A percentile compares a stretch with the other conserved stretches of the same genome.
phyloP scores from a whole-genome alignment of 2,329 filamentous ascomycete genomes.

The Colletotrichum eremochloae region DNA sequence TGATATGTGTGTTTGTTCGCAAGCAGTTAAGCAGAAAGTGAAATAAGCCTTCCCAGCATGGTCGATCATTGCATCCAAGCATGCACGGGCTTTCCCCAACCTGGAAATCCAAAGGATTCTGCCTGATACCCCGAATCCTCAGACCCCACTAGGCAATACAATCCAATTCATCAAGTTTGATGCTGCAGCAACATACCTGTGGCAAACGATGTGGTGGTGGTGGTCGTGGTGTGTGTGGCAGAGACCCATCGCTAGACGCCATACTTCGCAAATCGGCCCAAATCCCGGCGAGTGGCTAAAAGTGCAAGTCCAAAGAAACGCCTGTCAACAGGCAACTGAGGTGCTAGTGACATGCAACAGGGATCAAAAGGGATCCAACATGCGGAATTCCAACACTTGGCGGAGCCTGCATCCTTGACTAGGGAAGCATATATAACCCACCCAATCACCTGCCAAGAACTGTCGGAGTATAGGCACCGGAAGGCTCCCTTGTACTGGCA shows the following conservation, averaged over 20 bases:
- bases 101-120: not conserved
- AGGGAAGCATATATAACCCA: not conserved
- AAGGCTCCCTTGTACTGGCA: slow-evolving; percentile 13
- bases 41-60: not conserved
- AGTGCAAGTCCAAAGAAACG: too few relatives aligned
- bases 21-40: not conserved
- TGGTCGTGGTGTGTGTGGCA: not conserved
- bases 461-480: slow-evolving; percentile 3
- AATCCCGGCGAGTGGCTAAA: not conserved
- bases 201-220: not conserved
- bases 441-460: slow-evolving; percentile 2
- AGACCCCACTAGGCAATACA: too few relatives aligned
- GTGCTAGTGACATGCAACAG: not conserved
- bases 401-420: not conserved
- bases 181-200: not conserved
- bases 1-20: not conserved
- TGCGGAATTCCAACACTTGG: not conserved
- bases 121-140: not conserved
- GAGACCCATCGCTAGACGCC: not conserved
- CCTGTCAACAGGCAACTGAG: not conserved
- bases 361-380: not conserved
- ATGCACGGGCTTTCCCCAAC: too few relatives aligned
- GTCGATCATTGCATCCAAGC: not conserved
- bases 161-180: not conserved
- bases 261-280: slow-evolving; percentile 5